Evolutionary conservation across 257 asterid species (phyloP), one percentile per base, ranked within the genome.

Genomic region (Knoxia roxburghii): DNA sequence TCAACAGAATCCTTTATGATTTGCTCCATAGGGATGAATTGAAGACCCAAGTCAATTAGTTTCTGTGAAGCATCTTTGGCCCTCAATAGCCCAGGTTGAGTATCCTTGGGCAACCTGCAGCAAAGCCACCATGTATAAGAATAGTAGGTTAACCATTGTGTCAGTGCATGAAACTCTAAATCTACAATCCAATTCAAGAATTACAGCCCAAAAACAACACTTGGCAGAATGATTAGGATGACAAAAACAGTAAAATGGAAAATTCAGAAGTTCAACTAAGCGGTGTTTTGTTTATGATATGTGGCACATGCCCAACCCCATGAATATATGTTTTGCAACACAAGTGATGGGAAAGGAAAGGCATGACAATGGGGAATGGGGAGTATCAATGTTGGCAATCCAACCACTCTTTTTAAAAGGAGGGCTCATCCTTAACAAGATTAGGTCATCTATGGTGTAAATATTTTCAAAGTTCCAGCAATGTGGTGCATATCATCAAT

Each of bases 1-100:
- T 87, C 87, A 21, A 89, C 89, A 54, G 90, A 64, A 41, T 91
- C 98, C 89, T 75, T 78, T 41, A 91, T 81, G 60, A 87, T 91
- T 70, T 89, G 93, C 68, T 87, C 96, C 87, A 89, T 75, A 46
- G 93, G 74, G 69, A 76, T 82, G 64, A 89, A 91, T 29, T 88
- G 75, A 57, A 91, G 61, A 67, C 98, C 98, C 84, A 89, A 74
- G 52, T 87, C 87, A 65, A 77, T 81, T 49, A 91, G 75, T 82
- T 89, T 89, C 85, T 84, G 87, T 0, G 86, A 62, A 51, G 77
- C 95, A 69, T 84, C 82, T 78, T 84, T 82, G 50, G 77, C 67
- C 81, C 95, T 79, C 73, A 81, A 69, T 60, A 85, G 68, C 64
- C 96, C 98, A 68, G 94, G 95, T 68, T 73, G 88, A 64, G 89